Conservation (phyloP, 306 rosid genomes). For the Inga oerstediana region DNA sequence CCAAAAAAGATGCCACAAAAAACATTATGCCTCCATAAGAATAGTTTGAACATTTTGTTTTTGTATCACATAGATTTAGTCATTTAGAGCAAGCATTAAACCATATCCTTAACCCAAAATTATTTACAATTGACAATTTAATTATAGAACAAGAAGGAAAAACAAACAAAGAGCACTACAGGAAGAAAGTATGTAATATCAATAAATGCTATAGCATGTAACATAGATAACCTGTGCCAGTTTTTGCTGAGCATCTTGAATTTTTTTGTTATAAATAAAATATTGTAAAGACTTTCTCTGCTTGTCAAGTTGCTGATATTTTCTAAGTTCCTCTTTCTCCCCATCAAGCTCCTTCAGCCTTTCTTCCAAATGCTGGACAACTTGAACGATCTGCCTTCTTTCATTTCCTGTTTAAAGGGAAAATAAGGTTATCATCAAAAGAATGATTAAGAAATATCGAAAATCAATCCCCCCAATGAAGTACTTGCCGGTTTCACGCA, state of each 20-base stretch:
- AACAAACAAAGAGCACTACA: not conserved
- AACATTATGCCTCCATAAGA: not conserved
- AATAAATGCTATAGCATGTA: slow-evolving; percentile 23
- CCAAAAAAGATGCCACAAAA: not conserved
- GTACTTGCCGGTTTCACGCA: slow-evolving; percentile 91
- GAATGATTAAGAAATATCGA: slow-evolving; percentile 10
- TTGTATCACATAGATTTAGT: not conserved
- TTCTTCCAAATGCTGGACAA: slow-evolving; percentile 95
- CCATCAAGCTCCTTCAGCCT: slow-evolving; percentile 91
- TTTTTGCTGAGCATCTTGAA: slow-evolving; percentile 90
- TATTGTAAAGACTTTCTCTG: slow-evolving; percentile 89
- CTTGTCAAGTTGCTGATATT: slow-evolving; percentile 94
- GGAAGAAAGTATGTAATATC: not conserved
- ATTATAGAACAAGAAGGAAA: not conserved
- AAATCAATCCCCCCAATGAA: not conserved
- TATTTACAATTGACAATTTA: not conserved
- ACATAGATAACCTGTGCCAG: slow-evolving; percentile 70
- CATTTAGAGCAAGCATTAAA: slow-evolving; percentile 2
- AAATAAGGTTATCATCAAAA: slow-evolving; percentile 22
- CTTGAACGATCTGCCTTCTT: slow-evolving; percentile 95
- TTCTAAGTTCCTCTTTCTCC: slow-evolving; percentile 94
- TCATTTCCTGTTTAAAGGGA: slow-evolving; percentile 68
- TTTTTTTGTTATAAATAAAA: slow-evolving; percentile 84
- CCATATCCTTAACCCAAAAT: not conserved
- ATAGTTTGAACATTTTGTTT: slow-evolving; percentile 1